Evolutionary conservation across 2,329 filamentous ascomycete species (phyloP).

Genomic region (Trichoderma sp.): DNA sequence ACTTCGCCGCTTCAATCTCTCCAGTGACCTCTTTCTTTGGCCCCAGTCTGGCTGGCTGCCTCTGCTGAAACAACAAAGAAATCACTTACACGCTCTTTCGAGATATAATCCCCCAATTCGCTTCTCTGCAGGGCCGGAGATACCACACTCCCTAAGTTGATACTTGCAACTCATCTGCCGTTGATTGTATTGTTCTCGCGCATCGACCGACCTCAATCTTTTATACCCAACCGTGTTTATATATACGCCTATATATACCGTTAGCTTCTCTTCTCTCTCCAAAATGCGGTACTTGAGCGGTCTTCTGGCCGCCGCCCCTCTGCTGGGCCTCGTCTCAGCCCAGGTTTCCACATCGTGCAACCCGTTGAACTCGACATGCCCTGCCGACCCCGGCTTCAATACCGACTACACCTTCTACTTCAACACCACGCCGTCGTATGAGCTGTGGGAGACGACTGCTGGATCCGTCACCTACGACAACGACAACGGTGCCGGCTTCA

Average conservation of each 20-base stretch:
- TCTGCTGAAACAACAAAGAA: background rate
- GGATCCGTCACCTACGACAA: slow-evolving; percentile 64
- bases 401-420: slow-evolving; percentile 64
- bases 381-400: slow-evolving; percentile 70
- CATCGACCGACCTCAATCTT: background rate
- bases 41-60: background rate
- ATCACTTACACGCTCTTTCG: slow-evolving; percentile 2
- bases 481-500: slow-evolving; percentile 69
- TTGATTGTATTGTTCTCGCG: background rate
- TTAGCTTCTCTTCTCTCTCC: background rate
- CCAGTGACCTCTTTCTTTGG: background rate
- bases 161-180: background rate
- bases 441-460: slow-evolving; percentile 68
- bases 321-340: slow-evolving; percentile 55
- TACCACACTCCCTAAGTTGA: slow-evolving; percentile 15
- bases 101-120: background rate
- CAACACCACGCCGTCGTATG: slow-evolving; percentile 60
- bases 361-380: slow-evolving; percentile 70
- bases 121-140: slow-evolving; percentile 25
- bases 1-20: slow-evolving; percentile 21
- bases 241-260: background rate
- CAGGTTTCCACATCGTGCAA: slow-evolving; percentile 81
- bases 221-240: slow-evolving; percentile 10
- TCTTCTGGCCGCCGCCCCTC: slow-evolving; percentile 39
- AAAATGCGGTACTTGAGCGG: slow-evolving; percentile 27